These are phyloP conservation scores for Cercospora sp. DNA, from an alignment of 2,329 filamentous ascomycete genomes.

Conservation along the genomic window DNA sequence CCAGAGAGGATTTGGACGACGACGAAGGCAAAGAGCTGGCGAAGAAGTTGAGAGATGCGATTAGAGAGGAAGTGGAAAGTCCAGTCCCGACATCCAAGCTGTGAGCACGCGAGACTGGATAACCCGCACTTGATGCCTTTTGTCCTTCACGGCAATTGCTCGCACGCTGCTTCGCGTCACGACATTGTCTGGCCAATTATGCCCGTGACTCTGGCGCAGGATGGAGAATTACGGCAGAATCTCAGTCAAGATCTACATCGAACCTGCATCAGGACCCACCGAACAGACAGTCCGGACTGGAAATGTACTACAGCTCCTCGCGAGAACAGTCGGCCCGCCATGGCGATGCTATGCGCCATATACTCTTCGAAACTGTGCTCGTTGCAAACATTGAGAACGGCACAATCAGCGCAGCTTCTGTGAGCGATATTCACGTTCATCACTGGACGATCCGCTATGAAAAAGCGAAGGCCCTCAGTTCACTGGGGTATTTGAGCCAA, in stretches of 20 bases:
- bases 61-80: conserved; percentile 32
- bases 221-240: neutral
- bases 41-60: conserved; percentile 45
- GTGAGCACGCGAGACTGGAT: neutral
- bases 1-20: conserved; percentile 72
- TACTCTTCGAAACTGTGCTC: neutral
- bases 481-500: neutral
- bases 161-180: neutral
- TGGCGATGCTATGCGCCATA: neutral
- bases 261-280: neutral
- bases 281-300: neutral
- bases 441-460: neutral
- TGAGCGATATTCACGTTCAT: neutral
- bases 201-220: too few species aligned
- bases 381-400: neutral
- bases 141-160: neutral
- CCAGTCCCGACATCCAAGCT: neutral
- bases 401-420: neutral
- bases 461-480: neutral
- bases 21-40: conserved; percentile 67
- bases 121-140: neutral
- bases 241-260: neutral
- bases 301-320: neutral
- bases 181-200: neutral
- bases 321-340: neutral